These are phyloP conservation scores for Athelia sp. DNA, from an alignment of 1,284 basidiomycete genomes.

Conservation along the genomic window DNA sequence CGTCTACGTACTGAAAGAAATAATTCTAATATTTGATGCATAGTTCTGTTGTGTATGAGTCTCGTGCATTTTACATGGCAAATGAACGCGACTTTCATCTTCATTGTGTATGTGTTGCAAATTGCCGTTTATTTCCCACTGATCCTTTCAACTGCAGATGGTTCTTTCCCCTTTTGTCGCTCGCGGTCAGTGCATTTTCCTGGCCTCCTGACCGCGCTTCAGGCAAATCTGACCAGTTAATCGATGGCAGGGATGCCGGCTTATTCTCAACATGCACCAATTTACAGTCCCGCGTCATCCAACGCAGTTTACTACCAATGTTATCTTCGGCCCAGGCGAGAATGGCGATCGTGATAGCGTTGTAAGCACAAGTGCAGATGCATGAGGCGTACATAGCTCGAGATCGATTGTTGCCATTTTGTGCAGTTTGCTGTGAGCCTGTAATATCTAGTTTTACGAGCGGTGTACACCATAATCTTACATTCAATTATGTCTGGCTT, in stretches of 20 bases:
- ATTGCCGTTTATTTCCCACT: background rate
- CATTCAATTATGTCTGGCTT: no score
- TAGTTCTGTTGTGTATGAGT: constrained; percentile 16
- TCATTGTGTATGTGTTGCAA: background rate
- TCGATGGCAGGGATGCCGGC: constrained; percentile 19
- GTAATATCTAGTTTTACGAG: no score
- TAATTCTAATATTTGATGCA: background rate
- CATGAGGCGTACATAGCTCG: no score
- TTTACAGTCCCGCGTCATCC: constrained; percentile 7
- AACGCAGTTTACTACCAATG: no score
- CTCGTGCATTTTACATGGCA: constrained; percentile 17
- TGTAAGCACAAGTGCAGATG: no score
- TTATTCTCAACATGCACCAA: constrained; percentile 24
- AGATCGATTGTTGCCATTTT: no score
- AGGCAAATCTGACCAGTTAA: background rate
- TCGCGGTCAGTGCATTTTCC: constrained; percentile 13
- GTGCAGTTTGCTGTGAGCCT: no score
- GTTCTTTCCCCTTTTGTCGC: constrained; percentile 12
- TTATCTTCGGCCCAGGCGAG: no score
- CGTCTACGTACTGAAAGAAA: background rate
- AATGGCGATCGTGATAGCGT: no score
- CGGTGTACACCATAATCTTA: no score
- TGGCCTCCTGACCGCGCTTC: background rate
- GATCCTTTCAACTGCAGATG: constrained; percentile 1
- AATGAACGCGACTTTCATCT: constrained; percentile 17